phyloP scores from a whole-genome alignment of 257 asterid genomes.

The Nicotiana noctiflora region DNA sequence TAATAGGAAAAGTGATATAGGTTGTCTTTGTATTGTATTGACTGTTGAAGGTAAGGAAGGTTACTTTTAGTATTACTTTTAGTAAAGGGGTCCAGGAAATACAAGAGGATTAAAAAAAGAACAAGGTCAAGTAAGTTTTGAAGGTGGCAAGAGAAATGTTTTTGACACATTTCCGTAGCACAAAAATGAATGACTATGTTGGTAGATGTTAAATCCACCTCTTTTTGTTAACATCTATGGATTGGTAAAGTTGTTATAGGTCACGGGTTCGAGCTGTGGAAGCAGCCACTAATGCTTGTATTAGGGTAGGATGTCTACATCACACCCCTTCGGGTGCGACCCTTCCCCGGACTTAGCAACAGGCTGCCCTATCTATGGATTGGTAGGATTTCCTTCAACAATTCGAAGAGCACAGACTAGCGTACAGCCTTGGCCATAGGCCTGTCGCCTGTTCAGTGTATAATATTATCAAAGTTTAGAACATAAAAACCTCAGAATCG shows the following conservation, averaged over 20 bases:
- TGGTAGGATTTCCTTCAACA: not conserved
- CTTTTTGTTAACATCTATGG: not conserved
- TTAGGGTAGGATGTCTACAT: no score
- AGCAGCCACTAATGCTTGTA: no score
- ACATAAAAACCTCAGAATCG: not conserved
- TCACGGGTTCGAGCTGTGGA: no score
- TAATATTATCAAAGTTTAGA: not conserved
- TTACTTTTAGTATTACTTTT: not conserved
- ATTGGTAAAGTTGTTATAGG: not conserved
- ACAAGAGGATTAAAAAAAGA: not conserved
- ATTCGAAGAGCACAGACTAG: not conserved
- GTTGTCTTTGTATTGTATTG: not conserved
- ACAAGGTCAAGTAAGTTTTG: not conserved
- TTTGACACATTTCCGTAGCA: not conserved
- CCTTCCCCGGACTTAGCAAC: no score
- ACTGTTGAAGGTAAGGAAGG: not conserved
- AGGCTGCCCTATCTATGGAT: not conserved
- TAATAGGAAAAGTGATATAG: not conserved
- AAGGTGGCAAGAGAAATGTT: not conserved
- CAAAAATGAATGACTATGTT: not conserved
- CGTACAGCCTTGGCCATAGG: not conserved
- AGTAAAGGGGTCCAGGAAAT: not conserved
- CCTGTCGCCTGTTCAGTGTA: not conserved
- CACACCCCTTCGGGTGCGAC: no score
- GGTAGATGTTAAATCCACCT: not conserved